Percentiles rank a stretch among this genome's conserved stretches.
Conservation (phyloP, 805 yeast genomes). For the Sugiyamaella chiloensis region DNA sequence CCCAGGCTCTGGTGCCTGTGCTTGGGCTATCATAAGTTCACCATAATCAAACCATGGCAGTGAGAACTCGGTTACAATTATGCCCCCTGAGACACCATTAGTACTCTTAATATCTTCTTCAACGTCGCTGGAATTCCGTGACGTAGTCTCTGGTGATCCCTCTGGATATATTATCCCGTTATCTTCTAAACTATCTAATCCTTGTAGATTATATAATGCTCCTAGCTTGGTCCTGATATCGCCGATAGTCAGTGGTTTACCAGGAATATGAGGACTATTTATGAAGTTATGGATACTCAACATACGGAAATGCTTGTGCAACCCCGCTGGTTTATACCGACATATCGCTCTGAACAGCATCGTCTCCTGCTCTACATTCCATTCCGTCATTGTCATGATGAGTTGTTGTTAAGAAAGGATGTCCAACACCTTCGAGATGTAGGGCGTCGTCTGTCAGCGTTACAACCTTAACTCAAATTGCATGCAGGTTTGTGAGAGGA, state of each 20-base stretch:
- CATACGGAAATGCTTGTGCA: conserved; percentile 38
- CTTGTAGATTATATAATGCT: conserved; percentile 53
- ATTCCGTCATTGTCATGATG: conserved; percentile 27
- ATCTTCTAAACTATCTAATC: conserved; percentile 51
- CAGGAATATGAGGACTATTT: conserved; percentile 24
- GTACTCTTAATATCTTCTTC: conserved; percentile 6
- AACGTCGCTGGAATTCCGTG: conserved; percentile 1
- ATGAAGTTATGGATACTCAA: conserved; percentile 31
- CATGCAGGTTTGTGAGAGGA: no score
- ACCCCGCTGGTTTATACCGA: conserved; percentile 67
- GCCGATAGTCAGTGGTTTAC: conserved; percentile 38
- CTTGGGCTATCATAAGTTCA: conserved; percentile 40
- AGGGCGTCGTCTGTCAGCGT: no score
- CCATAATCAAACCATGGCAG: conserved; percentile 48
- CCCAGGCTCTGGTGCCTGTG: conserved; percentile 26
- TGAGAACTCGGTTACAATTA: conserved; percentile 31
- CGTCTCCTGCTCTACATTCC: conserved; percentile 64
- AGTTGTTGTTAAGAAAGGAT: no score
- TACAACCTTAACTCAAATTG: no score
- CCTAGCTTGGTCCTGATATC: conserved; percentile 60
- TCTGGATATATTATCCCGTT: neutral
- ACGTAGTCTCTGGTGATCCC: neutral
- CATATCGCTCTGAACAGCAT: conserved; percentile 59
- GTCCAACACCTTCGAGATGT: no score
- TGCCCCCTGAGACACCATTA: conserved; percentile 9